Percentiles rank a stretch among this genome's conserved stretches.
Conservation (phyloP, 1,139 yeast species). For the Yamadazyma trypodendri region DNA sequence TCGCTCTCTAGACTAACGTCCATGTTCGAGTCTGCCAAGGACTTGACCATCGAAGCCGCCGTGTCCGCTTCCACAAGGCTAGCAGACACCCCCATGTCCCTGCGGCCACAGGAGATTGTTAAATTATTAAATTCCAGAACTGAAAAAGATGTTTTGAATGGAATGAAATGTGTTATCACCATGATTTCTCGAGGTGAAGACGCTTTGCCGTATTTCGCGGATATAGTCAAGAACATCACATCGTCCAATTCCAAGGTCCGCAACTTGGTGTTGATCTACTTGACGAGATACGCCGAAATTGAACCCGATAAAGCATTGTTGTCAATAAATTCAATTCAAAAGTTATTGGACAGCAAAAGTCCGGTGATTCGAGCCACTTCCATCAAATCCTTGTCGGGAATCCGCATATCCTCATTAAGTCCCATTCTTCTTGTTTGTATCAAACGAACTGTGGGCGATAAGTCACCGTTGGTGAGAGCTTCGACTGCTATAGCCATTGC, state of each 20-base stretch:
- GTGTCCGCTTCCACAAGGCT: slow-evolving; percentile 69
- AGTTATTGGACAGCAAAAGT: slow-evolving; percentile 66
- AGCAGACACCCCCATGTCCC: slow-evolving; percentile 54
- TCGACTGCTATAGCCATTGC: slow-evolving; percentile 78
- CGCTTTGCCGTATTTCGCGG: slow-evolving; percentile 69
- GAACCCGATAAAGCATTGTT: slow-evolving; percentile 88
- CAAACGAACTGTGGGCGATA: slow-evolving; percentile 66
- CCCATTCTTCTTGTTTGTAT: slow-evolving; percentile 78
- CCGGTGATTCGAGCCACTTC: slow-evolving; percentile 72
- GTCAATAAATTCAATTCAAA: slow-evolving; percentile 90
- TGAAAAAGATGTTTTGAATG: slow-evolving; percentile 70
- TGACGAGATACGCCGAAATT: slow-evolving; percentile 74
- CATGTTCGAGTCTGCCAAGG: slow-evolving; percentile 76
- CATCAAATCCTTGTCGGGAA: slow-evolving; percentile 76
- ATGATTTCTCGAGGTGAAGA: slow-evolving; percentile 65
- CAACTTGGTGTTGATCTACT: slow-evolving; percentile 74
- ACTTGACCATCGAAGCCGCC: slow-evolving; percentile 78
- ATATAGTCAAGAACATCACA: slow-evolving; percentile 85
- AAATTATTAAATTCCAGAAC: slow-evolving; percentile 65
- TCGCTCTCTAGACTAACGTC: slow-evolving; percentile 42
- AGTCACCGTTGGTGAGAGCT: slow-evolving; percentile 74
- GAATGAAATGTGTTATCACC: slow-evolving; percentile 74
- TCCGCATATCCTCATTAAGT: slow-evolving; percentile 73
- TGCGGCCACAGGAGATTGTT: slow-evolving; percentile 62
- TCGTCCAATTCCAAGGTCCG: slow-evolving; percentile 68